These are phyloP conservation scores for Ceratocystis eucalypticola DNA, from an alignment of 2,329 filamentous ascomycete species.

Conservation along the genomic window DNA sequence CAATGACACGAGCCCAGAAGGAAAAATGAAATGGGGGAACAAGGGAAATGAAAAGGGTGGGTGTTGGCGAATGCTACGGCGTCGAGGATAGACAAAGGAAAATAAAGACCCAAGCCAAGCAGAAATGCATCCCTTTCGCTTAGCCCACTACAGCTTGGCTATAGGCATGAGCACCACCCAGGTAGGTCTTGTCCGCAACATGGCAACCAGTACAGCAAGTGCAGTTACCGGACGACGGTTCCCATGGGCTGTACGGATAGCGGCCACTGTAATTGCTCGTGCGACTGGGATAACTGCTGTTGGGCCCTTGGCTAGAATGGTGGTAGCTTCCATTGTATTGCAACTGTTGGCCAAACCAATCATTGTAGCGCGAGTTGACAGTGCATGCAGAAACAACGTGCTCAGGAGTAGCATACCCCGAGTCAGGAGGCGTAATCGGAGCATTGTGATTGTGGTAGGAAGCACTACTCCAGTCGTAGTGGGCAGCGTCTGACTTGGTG, in stretches of 20 bases:
- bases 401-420: constrained; percentile 48
- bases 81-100: constrained; percentile 10
- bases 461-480: constrained; percentile 19
- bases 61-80: not conserved
- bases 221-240: constrained; percentile 38
- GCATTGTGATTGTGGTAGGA: constrained; percentile 24
- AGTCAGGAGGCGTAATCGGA: constrained; percentile 46
- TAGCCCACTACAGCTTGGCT: constrained; percentile 44
- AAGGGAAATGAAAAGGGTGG: constrained; percentile 4
- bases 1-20: not conserved
- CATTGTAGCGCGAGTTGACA: constrained; percentile 42
- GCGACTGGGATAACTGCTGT: constrained; percentile 29
- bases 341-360: constrained; percentile 39
- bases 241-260: constrained; percentile 40
- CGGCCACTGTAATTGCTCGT: constrained; percentile 31
- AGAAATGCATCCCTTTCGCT: constrained; percentile 20
- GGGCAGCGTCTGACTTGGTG: constrained; percentile 21
- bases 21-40: constrained; percentile 11
- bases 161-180: constrained; percentile 32
- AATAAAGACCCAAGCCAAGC: constrained; percentile 22
- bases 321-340: constrained; percentile 34
- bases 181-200: constrained; percentile 35
- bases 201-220: constrained; percentile 34
- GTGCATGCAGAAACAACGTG: constrained; percentile 43
- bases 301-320: constrained; percentile 25